Conservation (phyloP, 305 asterid genomes). For the Nicotiana rustica region DNA sequence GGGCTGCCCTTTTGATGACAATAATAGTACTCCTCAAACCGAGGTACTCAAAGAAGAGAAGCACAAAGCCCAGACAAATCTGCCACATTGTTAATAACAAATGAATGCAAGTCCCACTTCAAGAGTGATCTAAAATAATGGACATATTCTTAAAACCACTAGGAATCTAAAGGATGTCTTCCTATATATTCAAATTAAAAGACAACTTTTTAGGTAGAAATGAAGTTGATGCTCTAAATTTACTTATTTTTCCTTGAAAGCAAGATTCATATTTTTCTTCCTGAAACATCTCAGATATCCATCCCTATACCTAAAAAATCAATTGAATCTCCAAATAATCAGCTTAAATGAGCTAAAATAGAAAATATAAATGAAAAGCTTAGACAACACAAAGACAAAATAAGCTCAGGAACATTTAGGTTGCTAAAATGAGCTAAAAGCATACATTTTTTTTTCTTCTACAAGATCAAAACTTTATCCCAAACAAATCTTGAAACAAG, state of each 20-base stretch:
- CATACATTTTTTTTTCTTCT: neutral
- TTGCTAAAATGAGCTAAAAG: neutral
- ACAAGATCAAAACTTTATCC: conserved; percentile 10
- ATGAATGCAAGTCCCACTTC: neutral
- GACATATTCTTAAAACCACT: neutral
- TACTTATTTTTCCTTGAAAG: neutral
- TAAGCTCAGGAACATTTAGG: neutral
- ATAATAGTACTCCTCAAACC: neutral
- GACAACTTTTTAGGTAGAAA: conserved; percentile 23
- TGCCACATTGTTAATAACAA: neutral
- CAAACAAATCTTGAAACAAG: conserved; percentile 20
- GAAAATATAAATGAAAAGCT: conserved; percentile 21
- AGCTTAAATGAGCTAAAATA: conserved; percentile 5
- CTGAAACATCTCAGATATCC: neutral
- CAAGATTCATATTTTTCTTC: neutral
- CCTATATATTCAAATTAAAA: neutral
- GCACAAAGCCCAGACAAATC: neutral
- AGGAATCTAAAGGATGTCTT: conserved; percentile 16
- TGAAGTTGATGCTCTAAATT: neutral
- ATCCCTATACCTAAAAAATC: conserved; percentile 21
- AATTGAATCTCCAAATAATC: conserved; percentile 27
- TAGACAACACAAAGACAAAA: conserved; percentile 3
- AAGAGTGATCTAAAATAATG: neutral
- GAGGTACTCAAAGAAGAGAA: neutral
- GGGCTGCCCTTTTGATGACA: neutral